A percentile compares a stretch with the other conserved stretches of the same genome.
phyloP scores from a whole-genome alignment of 2,329 filamentous ascomycete species.

The Grosmannia clavigera region DNA sequence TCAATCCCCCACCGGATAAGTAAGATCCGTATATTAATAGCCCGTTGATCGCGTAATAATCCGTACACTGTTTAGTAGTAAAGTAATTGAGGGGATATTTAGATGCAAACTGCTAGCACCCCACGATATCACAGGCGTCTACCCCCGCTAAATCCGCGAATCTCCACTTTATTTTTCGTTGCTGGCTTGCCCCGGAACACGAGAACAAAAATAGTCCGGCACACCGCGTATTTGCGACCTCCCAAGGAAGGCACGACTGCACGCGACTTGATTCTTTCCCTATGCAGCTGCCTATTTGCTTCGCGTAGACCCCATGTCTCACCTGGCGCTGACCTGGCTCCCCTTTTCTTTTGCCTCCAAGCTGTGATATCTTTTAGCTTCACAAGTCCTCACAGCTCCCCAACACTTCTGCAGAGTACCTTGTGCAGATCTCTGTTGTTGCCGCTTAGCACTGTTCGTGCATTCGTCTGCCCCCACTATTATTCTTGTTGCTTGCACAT shows the following conservation, averaged over 20 bases:
- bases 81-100: too few species aligned
- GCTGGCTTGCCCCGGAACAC: background rate
- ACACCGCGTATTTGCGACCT: background rate
- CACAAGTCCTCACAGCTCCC: background rate
- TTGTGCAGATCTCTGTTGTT: background rate
- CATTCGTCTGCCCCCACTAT: background rate
- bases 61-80: too few species aligned
- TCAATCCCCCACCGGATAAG: too few species aligned
- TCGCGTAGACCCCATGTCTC: background rate
- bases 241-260: background rate
- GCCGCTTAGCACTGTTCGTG: background rate
- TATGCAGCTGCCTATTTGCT: background rate
- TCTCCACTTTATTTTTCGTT: background rate
- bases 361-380: too few species aligned
- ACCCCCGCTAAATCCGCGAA: background rate
- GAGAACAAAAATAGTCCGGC: background rate
- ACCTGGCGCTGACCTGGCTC: background rate
- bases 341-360: background rate
- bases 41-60: too few species aligned
- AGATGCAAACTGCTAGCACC: too few species aligned
- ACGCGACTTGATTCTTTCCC: background rate
- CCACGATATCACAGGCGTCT: too few species aligned
- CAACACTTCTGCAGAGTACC: background rate
- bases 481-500: background rate
- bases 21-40: too few species aligned